Percentiles rank a stretch among this genome's conserved stretches.
phyloP scores from a whole-genome alignment of 2,329 filamentous ascomycete genomes.

The Penicillium sp. region DNA sequence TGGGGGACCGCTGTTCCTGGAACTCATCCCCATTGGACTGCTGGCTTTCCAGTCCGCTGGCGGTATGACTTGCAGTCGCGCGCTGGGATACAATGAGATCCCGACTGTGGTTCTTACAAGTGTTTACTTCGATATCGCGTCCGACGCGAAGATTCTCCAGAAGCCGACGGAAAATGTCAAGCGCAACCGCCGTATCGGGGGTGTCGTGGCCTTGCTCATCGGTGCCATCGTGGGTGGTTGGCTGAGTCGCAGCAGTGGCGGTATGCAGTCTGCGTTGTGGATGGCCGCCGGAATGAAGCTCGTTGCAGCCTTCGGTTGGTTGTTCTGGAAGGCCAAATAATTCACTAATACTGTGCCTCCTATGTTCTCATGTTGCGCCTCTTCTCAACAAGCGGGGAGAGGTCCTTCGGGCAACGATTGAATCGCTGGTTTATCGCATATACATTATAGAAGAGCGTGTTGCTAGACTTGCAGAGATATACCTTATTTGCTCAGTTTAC shows the following conservation, averaged over 20 bases:
- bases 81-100: slow-evolving; percentile 45
- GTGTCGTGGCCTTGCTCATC: slow-evolving; percentile 39
- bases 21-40: slow-evolving; percentile 44
- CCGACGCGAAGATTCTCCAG: slow-evolving; percentile 38
- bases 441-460: background rate
- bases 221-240: slow-evolving; percentile 46
- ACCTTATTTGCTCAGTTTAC: background rate
- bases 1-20: slow-evolving; percentile 35
- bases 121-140: slow-evolving; percentile 47
- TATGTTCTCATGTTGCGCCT: background rate
- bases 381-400: background rate
- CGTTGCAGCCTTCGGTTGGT: slow-evolving; percentile 37
- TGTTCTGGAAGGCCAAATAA: slow-evolving; percentile 38
- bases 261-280: slow-evolving; percentile 47
- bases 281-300: slow-evolving; percentile 43
- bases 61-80: slow-evolving; percentile 43
- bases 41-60: slow-evolving; percentile 48
- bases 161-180: slow-evolving; percentile 40
- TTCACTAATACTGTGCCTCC: background rate
- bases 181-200: slow-evolving; percentile 38
- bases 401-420: background rate
- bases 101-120: slow-evolving; percentile 49
- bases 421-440: background rate
- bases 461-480: background rate
- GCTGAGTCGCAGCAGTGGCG: slow-evolving; percentile 42